Evolutionary conservation across 2,329 filamentous ascomycete genomes (phyloP).

Genomic region (Phialophora tarda): DNA sequence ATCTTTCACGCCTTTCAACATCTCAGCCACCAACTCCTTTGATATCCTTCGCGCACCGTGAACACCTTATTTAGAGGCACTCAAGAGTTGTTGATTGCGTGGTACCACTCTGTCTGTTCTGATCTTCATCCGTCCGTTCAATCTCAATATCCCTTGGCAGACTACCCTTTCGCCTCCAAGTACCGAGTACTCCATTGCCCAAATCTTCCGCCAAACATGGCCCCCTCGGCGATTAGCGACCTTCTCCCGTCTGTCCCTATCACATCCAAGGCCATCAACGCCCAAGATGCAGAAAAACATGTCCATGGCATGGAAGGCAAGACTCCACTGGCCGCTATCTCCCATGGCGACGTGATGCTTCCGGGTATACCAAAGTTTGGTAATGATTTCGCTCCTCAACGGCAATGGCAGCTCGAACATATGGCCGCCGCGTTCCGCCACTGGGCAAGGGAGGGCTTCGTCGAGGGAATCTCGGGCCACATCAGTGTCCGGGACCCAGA

Average conservation of each 20-base stretch:
- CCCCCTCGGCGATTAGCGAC: conserved; percentile 36
- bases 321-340: conserved; percentile 39
- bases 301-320: conserved; percentile 40
- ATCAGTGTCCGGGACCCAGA: conserved; percentile 72
- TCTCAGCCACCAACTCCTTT: neutral
- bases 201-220: conserved; percentile 27
- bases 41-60: neutral
- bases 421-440: conserved; percentile 73
- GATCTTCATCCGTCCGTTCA: neutral
- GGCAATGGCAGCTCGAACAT: conserved; percentile 68
- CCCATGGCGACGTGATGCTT: conserved; percentile 39
- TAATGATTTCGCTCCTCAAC: conserved; percentile 59
- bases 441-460: conserved; percentile 69
- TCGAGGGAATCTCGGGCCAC: conserved; percentile 72
- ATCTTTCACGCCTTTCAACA: conserved; percentile 15
- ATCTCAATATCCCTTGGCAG: neutral
- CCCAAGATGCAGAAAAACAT: conserved; percentile 33
- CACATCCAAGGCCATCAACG: conserved; percentile 26
- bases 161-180: neutral
- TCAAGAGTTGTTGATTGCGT: neutral
- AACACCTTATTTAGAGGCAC: neutral
- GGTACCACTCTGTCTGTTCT: neutral
- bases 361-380: conserved; percentile 59
- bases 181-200: neutral
- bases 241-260: conserved; percentile 26